Base-by-base conservation (phyloP, 176 grass and related monocot genomes). In the Luzula sylvatica region DNA sequence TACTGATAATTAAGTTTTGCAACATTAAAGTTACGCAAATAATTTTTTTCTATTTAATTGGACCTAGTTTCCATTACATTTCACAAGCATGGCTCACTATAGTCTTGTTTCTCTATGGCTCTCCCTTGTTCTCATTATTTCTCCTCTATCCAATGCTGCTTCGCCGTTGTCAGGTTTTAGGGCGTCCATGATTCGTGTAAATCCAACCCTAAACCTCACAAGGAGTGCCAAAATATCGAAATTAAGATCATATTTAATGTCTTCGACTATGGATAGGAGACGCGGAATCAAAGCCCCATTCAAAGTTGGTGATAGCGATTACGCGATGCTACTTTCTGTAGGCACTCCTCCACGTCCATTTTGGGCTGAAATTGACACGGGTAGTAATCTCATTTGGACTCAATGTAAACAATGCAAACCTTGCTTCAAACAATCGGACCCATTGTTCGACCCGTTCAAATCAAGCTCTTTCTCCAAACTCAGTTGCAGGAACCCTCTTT, bases 271-370 rank as follows among this genome's bases (percentile, higher is more conserved):
- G 9, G 29, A 29, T 15, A 55, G 29, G 52, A 0, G 59, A 32
- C 6, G 42, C 2, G 5, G 46, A 61, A 26, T 23, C 52, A 5
- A 50, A 49, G 43, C 61, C 12, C 42, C 64, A 29, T 29, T 57
- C 26, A 25, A 43, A 52, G 35, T 40, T 0, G 18, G 23, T 50
- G 17, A 57, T 0, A 16, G 19, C 18, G 69, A 68, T 42, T 80
- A 80, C 54, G 25, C 53, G 0, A 61, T 68, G 38, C 48, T 53
- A 42, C 76, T 80, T 18, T 27, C 38, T 35, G 62, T 80, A 9
- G 69, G 69, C 0, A 68, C 60, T 1, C 62, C 76, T 2, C 69
- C 62, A 2, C 23, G 52, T 3, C 41, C 18, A 12, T 25, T 56
- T 39, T 41, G 25, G 18, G 51, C 35, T 2, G 45, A 52, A 23